Evolutionary conservation across 176 grass and related monocot species (phyloP).

Genomic region (Avena insularis): DNA sequence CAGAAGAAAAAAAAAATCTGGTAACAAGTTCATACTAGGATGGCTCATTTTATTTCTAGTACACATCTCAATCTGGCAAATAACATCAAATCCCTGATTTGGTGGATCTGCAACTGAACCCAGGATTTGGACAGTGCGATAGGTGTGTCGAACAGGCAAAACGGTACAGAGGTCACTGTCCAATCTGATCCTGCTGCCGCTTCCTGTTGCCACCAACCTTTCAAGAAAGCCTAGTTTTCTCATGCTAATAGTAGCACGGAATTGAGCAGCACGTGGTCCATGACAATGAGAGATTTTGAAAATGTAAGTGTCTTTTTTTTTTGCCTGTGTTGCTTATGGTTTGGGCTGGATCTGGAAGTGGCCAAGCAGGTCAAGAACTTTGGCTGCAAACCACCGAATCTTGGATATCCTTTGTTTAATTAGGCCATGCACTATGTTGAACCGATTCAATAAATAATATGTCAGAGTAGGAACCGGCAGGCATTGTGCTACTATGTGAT

Average conservation of each 20-base stretch:
- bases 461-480: too few species aligned
- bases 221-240: neutral
- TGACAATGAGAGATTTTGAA: neutral
- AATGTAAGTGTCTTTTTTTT: neutral
- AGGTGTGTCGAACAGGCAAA: neutral
- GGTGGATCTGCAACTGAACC: neutral
- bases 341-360: conserved; percentile 15
- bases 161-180: neutral
- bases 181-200: neutral
- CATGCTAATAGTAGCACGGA: neutral
- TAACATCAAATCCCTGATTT: neutral
- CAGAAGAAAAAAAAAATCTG: neutral
- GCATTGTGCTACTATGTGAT: too few species aligned
- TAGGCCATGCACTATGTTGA: too few species aligned
- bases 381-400: conserved; percentile 13
- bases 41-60: neutral
- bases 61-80: conserved; percentile 3
- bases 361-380: conserved; percentile 13
- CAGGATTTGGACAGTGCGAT: neutral
- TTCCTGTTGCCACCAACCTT: neutral
- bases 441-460: too few species aligned
- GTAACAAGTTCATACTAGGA: neutral
- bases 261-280: neutral
- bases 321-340: conserved; percentile 1
- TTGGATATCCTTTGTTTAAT: neutral